These are phyloP conservation scores for Cyclotella sp. DNA, from an alignment of 108 stramenopile genomes.

Conservation along the genomic window DNA sequence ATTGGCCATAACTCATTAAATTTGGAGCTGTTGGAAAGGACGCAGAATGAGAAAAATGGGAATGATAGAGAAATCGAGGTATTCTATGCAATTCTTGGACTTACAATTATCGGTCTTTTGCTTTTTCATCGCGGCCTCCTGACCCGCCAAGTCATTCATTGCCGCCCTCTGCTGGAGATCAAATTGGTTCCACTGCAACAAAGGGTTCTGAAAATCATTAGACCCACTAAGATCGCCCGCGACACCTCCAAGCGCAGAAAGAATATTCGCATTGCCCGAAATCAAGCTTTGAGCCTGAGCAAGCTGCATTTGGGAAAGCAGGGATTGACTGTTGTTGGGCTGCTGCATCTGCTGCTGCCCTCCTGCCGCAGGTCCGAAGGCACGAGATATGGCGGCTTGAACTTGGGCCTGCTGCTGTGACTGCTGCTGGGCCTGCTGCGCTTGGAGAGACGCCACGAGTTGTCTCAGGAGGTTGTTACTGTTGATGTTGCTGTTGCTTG, in stretches of 20 bases:
- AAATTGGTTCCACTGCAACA: background rate
- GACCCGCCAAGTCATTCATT: conserved; percentile 9
- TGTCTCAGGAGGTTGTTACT: conserved; percentile 1
- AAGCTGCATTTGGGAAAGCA: conserved; percentile 37
- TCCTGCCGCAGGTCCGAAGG: conserved; percentile 33
- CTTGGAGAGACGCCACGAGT: conserved; percentile 46
- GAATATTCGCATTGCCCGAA: conserved; percentile 6
- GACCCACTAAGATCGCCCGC: background rate
- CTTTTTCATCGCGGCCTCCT: conserved; percentile 28
- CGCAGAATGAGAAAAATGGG: background rate
- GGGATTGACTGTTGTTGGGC: conserved; percentile 11
- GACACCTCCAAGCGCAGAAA: background rate
- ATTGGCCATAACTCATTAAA: background rate
- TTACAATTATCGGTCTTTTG: conserved; percentile 4
- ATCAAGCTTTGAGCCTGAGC: conserved; percentile 19
- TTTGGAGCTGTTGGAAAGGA: background rate
- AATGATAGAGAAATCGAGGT: background rate
- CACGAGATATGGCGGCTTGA: conserved; percentile 38
- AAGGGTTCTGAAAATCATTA: background rate
- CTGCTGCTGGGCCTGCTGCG: conserved; percentile 42
- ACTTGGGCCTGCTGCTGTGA: conserved; percentile 43
- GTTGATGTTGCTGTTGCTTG: background rate
- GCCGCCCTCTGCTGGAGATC: conserved; percentile 12
- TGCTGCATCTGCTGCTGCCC: conserved; percentile 2
- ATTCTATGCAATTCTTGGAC: background rate